Percentiles rank a stretch among this genome's conserved stretches.
Conservation (phyloP, 228 moss, liverwort and hornwort species). For the Sphagnum magellanicum region DNA sequence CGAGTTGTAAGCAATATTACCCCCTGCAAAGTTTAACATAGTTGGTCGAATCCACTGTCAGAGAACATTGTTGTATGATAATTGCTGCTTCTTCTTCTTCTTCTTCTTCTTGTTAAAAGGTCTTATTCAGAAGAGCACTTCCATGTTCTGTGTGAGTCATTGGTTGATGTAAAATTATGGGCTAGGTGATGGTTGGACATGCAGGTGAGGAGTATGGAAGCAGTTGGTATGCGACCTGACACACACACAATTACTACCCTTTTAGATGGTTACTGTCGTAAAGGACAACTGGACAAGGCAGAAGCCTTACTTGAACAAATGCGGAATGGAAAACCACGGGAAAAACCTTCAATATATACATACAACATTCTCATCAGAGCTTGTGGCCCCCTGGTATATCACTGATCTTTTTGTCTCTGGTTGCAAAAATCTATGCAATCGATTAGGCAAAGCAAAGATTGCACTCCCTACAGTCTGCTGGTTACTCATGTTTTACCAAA, state of each 20-base stretch:
- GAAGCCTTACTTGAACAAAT: slow-evolving; percentile 72
- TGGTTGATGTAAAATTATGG: slow-evolving; percentile 20
- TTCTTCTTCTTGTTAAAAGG: not conserved
- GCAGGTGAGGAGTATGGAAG: slow-evolving; percentile 91
- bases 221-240: slow-evolving; percentile 69
- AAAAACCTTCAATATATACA: slow-evolving; percentile 65
- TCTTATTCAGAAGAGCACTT: not conserved
- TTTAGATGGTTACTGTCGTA: slow-evolving; percentile 79
- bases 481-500: not conserved
- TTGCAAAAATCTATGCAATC: no score
- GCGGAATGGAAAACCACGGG: slow-evolving; percentile 55
- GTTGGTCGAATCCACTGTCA: not conserved
- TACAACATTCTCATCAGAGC: slow-evolving; percentile 88
- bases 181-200: slow-evolving; percentile 18
- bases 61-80: not conserved
- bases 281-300: slow-evolving; percentile 65
- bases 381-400: slow-evolving; percentile 59
- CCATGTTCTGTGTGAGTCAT: slow-evolving; percentile 7
- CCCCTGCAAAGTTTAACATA: not conserved
- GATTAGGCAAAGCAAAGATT: not conserved
- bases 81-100: not conserved
- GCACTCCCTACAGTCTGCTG: not conserved
- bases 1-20: slow-evolving; percentile 62
- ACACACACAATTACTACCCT: slow-evolving; percentile 79
- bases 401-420: not conserved